Conservation (phyloP, 192 early-diverging fungal genomes). For the Diversispora eburnea region DNA sequence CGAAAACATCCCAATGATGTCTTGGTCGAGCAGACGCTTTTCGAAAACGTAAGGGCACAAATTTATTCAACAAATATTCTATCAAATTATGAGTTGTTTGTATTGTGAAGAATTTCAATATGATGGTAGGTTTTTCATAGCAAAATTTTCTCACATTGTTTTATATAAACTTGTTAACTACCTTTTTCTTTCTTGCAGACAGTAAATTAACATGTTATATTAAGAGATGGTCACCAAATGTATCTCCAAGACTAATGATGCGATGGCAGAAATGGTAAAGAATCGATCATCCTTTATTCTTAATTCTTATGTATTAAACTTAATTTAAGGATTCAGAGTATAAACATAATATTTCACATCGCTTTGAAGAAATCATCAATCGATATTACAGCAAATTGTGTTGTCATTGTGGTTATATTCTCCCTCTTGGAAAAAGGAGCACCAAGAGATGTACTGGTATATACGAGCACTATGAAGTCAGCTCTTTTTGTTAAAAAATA, state of each 20-base stretch:
- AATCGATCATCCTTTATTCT: no score
- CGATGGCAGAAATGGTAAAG: constrained; percentile 36
- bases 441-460: constrained; percentile 30
- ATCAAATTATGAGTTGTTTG: constrained; percentile 98
- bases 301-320: not conserved
- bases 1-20: no score
- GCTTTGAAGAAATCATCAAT: constrained; percentile 79
- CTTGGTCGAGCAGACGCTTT: no score
- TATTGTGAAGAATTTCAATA: constrained; percentile 93
- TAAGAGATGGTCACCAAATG: constrained; percentile 88
- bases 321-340: no score
- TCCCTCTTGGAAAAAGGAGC: constrained; percentile 74
- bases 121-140: constrained; percentile 56
- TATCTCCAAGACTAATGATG: constrained; percentile 65
- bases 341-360: no score
- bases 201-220: constrained; percentile 88
- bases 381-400: constrained; percentile 89
- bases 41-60: no score
- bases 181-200: constrained; percentile 45
- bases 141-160: not conserved
- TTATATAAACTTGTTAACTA: not conserved
- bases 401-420: constrained; percentile 96
- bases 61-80: constrained; percentile 85
- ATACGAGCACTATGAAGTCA: not conserved
- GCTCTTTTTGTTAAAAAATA: not conserved